Evolutionary conservation across 2,329 filamentous ascomycete species (phyloP).

Genomic region (Botryotinia globosa): DNA sequence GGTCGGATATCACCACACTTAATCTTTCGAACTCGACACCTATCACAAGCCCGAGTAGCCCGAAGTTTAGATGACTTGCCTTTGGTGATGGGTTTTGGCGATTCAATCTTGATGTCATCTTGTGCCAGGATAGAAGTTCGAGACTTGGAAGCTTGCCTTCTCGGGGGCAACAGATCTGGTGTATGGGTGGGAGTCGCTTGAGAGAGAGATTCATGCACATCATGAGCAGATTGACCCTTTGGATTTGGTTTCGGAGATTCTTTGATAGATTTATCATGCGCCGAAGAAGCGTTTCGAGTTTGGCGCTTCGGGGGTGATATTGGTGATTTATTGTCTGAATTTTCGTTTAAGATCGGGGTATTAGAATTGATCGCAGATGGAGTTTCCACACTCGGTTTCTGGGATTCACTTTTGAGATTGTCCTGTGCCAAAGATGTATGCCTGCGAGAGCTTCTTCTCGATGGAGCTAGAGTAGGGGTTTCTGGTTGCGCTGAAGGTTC

Average conservation of each 20-base stretch:
- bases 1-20: constrained; percentile 5
- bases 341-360: not conserved
- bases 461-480: not conserved
- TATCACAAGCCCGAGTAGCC: not conserved
- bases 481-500: constrained; percentile 5
- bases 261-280: not conserved
- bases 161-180: not conserved
- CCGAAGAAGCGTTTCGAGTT: not conserved
- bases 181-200: not conserved
- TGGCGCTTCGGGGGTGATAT: not conserved
- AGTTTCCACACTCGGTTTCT: no score
- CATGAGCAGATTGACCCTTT: not conserved
- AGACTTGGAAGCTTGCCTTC: not conserved
- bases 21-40: not conserved
- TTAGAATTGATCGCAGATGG: not conserved
- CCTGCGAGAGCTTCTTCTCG: constrained; percentile 19
- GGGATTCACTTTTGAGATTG: not conserved
- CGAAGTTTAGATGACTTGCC: not conserved
- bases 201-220: not conserved
- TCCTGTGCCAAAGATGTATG: not conserved
- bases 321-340: not conserved
- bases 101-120: not conserved
- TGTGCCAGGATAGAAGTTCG: not conserved
- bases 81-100: not conserved
- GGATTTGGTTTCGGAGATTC: not conserved